These are phyloP conservation scores for Periconia macrospinosa DNA, from an alignment of 2,329 filamentous ascomycete species.

Conservation along the genomic window DNA sequence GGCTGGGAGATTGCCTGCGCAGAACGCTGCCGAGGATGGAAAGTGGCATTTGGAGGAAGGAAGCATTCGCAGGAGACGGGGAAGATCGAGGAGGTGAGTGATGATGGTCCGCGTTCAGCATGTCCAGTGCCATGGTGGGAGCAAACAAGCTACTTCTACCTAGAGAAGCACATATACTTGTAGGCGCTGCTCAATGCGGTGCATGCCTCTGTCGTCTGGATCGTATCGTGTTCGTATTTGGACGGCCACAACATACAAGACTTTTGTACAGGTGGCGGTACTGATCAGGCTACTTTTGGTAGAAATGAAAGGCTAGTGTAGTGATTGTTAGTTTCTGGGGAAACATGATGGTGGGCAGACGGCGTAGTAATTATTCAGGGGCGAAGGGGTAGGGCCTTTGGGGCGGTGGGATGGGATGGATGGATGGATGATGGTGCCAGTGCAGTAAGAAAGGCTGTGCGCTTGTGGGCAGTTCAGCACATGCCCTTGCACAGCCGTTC, in stretches of 20 bases:
- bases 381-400: neutral
- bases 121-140: conserved; percentile 40
- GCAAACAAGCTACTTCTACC: neutral
- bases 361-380: neutral
- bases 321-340: neutral
- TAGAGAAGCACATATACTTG: no score
- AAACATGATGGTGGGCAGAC: neutral
- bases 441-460: neutral
- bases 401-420: no score
- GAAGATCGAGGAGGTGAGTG: conserved; percentile 25
- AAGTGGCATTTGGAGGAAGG: conserved; percentile 39
- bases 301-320: neutral
- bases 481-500: neutral
- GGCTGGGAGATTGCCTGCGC: conserved; percentile 21
- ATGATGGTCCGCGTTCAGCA: conserved; percentile 41
- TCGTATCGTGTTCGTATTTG: no score
- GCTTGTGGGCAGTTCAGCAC: neutral
- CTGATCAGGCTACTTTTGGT: neutral
- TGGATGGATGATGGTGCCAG: no score
- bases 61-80: conserved; percentile 23
- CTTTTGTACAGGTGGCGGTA: neutral
- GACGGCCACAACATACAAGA: neutral
- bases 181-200: neutral
- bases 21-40: conserved; percentile 35
- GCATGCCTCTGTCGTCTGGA: neutral